Percentiles rank a stretch among this genome's conserved stretches.
These are phyloP conservation scores for Mortierella claussenii DNA, from an alignment of 192 early-diverging fungal species.

Conservation along the genomic window DNA sequence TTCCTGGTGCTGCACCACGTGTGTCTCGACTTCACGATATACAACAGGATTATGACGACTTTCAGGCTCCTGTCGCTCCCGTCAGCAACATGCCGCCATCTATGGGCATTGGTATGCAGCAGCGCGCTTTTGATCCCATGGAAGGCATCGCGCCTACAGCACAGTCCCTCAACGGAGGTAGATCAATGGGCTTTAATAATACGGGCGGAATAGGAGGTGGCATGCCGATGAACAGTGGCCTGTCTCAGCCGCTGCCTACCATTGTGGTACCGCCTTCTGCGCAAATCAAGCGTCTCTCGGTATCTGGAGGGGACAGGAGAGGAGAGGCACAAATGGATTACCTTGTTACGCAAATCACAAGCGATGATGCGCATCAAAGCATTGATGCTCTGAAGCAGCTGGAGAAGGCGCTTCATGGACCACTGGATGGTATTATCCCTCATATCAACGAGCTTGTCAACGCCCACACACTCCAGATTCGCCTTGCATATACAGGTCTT, in stretches of 20 bases:
- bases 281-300: slow-evolving; percentile 38
- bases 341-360: slow-evolving; percentile 75
- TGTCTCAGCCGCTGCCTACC: slow-evolving; percentile 27
- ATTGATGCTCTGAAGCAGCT: slow-evolving; percentile 82
- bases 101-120: slow-evolving; percentile 24
- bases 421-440: slow-evolving; percentile 63
- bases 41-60: slow-evolving; percentile 26
- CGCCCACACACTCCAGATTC: slow-evolving; percentile 78
- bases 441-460: slow-evolving; percentile 75
- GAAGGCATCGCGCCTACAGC: slow-evolving; percentile 34
- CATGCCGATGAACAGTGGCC: neutral
- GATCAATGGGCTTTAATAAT: slow-evolving; percentile 32
- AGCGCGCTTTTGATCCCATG: slow-evolving; percentile 49
- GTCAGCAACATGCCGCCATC: neutral
- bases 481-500: slow-evolving; percentile 73
- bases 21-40: slow-evolving; percentile 44
- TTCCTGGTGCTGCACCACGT: slow-evolving; percentile 21
- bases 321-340: slow-evolving; percentile 70
- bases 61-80: neutral
- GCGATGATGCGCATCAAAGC: slow-evolving; percentile 67
- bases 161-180: slow-evolving; percentile 22
- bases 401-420: slow-evolving; percentile 68
- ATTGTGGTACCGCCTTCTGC: slow-evolving; percentile 41
- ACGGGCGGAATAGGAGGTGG: slow-evolving; percentile 52
- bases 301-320: slow-evolving; percentile 37